Evolutionary conservation across 164 flowering plant genomes (phyloP).

Genomic region (Umbilicus rupestris): DNA sequence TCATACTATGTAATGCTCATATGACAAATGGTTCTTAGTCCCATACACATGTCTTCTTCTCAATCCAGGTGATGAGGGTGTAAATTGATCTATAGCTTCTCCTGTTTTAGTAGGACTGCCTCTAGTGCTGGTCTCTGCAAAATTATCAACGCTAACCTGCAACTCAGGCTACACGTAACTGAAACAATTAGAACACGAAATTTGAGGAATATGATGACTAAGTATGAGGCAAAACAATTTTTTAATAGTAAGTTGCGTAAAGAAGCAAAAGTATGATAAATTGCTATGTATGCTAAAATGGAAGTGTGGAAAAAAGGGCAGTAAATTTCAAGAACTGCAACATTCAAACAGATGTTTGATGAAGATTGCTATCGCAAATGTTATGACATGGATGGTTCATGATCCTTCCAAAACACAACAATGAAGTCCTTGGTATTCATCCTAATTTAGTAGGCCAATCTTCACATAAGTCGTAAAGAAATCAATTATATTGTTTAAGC

Average conservation of each 20-base stretch:
- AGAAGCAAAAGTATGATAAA: too few relatives aligned
- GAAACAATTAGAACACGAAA: not conserved
- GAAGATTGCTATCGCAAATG: not conserved
- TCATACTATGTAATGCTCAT: not conserved
- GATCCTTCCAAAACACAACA: not conserved
- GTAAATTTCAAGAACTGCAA: not conserved
- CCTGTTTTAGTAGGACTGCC: constrained; percentile 20
- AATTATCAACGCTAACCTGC: constrained; percentile 22
- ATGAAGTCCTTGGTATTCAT: not conserved
- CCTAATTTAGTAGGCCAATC: not conserved
- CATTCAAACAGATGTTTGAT: not conserved
- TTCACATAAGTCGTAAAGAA: not conserved
- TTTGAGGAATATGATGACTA: not conserved
- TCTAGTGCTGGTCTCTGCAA: constrained; percentile 13
- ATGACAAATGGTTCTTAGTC: constrained; percentile 4
- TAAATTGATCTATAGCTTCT: constrained; percentile 20
- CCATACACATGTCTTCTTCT: constrained; percentile 52
- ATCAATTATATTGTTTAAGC: not conserved
- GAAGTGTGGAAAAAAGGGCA: not conserved
- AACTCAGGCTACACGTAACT: constrained; percentile 21
- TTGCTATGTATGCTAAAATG: not conserved
- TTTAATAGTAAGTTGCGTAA: not conserved
- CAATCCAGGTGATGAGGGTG: constrained; percentile 36
- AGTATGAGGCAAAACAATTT: not conserved
- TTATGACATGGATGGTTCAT: not conserved